A percentile compares a stretch with the other conserved stretches of the same genome.
phyloP scores from a whole-genome alignment of 176 grass and related monocot species.

The Aegilops bicornis region DNA sequence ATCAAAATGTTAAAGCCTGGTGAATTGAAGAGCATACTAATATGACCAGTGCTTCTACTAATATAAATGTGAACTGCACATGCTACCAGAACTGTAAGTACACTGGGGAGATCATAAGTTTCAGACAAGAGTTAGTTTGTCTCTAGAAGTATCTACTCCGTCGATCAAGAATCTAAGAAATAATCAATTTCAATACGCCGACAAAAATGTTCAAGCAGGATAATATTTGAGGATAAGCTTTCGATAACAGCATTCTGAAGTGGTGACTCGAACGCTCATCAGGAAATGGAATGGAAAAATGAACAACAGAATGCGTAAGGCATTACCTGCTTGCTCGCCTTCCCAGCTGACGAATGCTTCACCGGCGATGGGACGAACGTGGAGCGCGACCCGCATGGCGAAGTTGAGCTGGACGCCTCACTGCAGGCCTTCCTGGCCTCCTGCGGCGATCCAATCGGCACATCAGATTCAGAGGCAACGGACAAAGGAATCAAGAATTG shows the following conservation, averaged over 20 bases:
- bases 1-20: not conserved
- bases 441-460: not conserved
- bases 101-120: not conserved
- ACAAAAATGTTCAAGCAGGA: slow-evolving; percentile 2
- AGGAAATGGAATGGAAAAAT: not conserved
- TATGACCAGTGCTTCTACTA: not conserved
- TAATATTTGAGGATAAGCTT: not conserved
- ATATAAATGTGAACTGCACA: too few relatives aligned
- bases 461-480: not conserved
- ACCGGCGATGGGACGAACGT: not conserved
- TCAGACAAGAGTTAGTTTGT: not conserved
- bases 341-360: not conserved
- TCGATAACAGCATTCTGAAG: not conserved
- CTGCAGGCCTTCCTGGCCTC: not conserved
- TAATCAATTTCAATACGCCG: not conserved
- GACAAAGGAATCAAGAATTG: not conserved
- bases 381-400: not conserved
- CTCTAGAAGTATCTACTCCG: not conserved
- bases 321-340: not conserved
- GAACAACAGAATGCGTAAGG: not conserved
- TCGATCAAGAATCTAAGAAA: not conserved
- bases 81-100: not conserved
- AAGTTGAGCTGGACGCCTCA: not conserved
- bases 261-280: not conserved
- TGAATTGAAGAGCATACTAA: not conserved